Evolutionary conservation across 2,329 filamentous ascomycete species (phyloP).

Genomic region (Fusarium guadeloupense): DNA sequence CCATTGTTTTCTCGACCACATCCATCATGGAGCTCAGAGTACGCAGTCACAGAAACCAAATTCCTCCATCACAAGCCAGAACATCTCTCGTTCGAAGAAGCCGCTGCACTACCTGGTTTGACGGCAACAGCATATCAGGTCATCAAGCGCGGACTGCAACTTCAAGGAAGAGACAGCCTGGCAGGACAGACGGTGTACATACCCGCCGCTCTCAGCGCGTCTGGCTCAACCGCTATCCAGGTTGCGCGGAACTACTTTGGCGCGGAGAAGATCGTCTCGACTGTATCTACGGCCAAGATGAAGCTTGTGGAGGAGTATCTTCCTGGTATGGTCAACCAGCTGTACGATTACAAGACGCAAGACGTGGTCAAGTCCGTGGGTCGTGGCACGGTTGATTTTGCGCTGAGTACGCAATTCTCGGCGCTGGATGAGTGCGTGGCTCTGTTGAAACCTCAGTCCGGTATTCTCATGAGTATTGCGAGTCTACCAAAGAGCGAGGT

Average conservation of each 20-base stretch:
- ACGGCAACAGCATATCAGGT: conserved; percentile 56
- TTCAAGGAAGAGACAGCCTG: conserved; percentile 51
- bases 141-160: conserved; percentile 51
- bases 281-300: conserved; percentile 63
- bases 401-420: conserved; percentile 58
- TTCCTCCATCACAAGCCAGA: conserved; percentile 49
- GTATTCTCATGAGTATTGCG: conserved; percentile 54
- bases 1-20: conserved; percentile 46
- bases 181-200: conserved; percentile 62
- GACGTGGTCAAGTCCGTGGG: conserved; percentile 51
- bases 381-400: conserved; percentile 58
- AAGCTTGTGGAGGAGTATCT: conserved; percentile 53
- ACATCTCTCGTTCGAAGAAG: conserved; percentile 48
- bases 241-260: conserved; percentile 61
- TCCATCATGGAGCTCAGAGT: conserved; percentile 53
- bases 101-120: conserved; percentile 49
- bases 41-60: conserved; percentile 48
- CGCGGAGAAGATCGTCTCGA: conserved; percentile 58
- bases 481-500: conserved; percentile 48
- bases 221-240: conserved; percentile 58
- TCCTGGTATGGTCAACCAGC: conserved; percentile 57
- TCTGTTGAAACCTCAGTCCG: conserved; percentile 49
- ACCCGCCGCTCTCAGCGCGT: conserved; percentile 59
- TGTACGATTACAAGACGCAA: conserved; percentile 61
- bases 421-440: conserved; percentile 52